phyloP scores from a whole-genome alignment of 2,329 filamentous ascomycete genomes.

The Aspergillus versicolor region DNA sequence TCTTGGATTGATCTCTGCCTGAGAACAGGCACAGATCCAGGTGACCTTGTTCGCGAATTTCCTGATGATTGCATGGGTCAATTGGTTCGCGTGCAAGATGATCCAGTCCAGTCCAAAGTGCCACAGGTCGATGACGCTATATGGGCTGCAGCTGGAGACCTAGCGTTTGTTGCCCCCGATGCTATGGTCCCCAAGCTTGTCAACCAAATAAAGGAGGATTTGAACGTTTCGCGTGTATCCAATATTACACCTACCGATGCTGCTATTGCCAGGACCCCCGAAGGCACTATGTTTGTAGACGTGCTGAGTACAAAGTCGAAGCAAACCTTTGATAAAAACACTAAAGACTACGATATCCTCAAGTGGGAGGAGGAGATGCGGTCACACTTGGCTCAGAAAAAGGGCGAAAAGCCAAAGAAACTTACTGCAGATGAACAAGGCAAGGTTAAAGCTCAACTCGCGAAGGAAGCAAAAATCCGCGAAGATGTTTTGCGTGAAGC shows the following conservation, averaged over 20 bases:
- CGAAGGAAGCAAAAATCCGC: constrained; percentile 80
- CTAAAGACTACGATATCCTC: constrained; percentile 90
- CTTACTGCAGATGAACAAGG: constrained; percentile 83
- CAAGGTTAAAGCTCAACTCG: constrained; percentile 87
- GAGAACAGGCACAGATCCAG: constrained; percentile 77
- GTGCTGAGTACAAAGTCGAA: constrained; percentile 81
- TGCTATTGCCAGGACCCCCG: constrained; percentile 87
- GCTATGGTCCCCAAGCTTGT: constrained; percentile 74
- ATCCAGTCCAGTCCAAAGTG: constrained; percentile 36
- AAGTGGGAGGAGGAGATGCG: constrained; percentile 97
- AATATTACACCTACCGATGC: constrained; percentile 82
- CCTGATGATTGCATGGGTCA: constrained; percentile 66
- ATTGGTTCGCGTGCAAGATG: constrained; percentile 57
- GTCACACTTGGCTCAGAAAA: constrained; percentile 85
- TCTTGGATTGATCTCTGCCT: constrained; percentile 91
- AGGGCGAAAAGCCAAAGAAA: constrained; percentile 80
- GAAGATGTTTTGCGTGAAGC: constrained; percentile 68
- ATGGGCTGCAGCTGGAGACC: constrained; percentile 80
- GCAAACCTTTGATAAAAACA: constrained; percentile 77
- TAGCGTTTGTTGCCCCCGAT: constrained; percentile 90
- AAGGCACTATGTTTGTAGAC: constrained; percentile 85
- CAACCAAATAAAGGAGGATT: constrained; percentile 69
- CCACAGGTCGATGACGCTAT: constrained; percentile 62
- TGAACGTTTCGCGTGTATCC: constrained; percentile 68
- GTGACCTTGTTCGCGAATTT: constrained; percentile 66